Evolutionary conservation across 768 basidiomycete genomes (phyloP).

Genomic region (Tylopilus plumbeoviolaceoides): DNA sequence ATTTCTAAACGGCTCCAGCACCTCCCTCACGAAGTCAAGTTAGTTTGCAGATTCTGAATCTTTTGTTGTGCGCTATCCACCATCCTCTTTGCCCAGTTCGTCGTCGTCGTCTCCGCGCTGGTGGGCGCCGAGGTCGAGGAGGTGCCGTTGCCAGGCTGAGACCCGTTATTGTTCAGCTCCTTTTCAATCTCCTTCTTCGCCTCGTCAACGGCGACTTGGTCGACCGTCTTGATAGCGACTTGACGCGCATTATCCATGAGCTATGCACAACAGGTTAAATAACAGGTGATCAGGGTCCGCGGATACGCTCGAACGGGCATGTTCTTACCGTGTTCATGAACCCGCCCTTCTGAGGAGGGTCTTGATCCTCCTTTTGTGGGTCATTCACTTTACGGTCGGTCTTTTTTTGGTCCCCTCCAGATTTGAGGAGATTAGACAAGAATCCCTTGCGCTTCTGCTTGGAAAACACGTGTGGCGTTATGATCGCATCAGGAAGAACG

Average conservation of each 20-base stretch:
- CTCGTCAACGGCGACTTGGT: conserved; percentile 10
- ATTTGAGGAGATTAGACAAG: conserved; percentile 8
- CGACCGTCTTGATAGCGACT: conserved; percentile 4
- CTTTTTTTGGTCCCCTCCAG: neutral
- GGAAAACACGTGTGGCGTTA: neutral
- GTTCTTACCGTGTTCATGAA: conserved; percentile 11
- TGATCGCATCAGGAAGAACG: neutral
- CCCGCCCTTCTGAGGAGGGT: neutral
- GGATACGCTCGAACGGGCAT: neutral
- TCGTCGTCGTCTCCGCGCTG: no score
- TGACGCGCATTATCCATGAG: neutral
- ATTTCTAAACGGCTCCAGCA: neutral
- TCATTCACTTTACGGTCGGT: neutral
- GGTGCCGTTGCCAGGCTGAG: neutral
- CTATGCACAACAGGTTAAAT: neutral
- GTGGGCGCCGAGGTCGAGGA: no score
- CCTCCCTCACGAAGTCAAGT: neutral
- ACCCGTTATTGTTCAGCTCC: neutral
- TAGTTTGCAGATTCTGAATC: neutral
- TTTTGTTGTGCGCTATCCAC: conserved; percentile 11
- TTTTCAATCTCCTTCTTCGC: conserved; percentile 5
- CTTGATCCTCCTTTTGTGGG: neutral
- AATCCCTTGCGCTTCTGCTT: conserved; percentile 17
- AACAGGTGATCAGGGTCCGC: no score
- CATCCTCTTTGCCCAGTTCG: conserved; percentile 18